Percentiles rank a stretch among this genome's conserved stretches.
Evolutionary conservation across 257 asterid genomes (phyloP).

Genomic region (Ehretia macrophylla): DNA sequence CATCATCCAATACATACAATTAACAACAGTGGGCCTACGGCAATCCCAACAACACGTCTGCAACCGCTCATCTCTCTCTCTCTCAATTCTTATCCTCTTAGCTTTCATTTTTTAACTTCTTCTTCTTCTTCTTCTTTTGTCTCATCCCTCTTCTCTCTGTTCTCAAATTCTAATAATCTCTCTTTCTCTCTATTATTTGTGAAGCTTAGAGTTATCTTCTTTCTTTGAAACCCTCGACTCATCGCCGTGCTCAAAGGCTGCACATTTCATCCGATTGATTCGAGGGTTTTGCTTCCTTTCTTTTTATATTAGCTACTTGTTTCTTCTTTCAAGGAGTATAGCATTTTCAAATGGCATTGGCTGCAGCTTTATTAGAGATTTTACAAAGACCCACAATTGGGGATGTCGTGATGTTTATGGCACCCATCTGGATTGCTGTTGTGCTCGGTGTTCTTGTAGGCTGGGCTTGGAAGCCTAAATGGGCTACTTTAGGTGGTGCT

Average conservation of each 20-base stretch:
- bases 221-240: slow-evolving; percentile 46
- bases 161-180: neutral
- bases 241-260: slow-evolving; percentile 45
- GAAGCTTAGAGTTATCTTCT: slow-evolving; percentile 1
- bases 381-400: slow-evolving; percentile 46
- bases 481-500: slow-evolving; percentile 34
- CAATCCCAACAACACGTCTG: slow-evolving; percentile 26
- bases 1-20: no score
- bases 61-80: slow-evolving; percentile 43
- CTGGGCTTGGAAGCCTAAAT: slow-evolving; percentile 90
- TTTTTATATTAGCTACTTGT: neutral
- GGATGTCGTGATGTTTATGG: slow-evolving; percentile 44
- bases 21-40: slow-evolving; percentile 27
- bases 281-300: slow-evolving; percentile 27
- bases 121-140: slow-evolving; percentile 1
- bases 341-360: slow-evolving; percentile 41
- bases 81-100: slow-evolving; percentile 23
- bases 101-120: slow-evolving; percentile 5
- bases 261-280: slow-evolving; percentile 41
- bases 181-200: slow-evolving; percentile 10
- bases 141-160: neutral
- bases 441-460: slow-evolving; percentile 74
- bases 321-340: neutral
- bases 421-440: slow-evolving; percentile 80
- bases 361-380: slow-evolving; percentile 57